A percentile compares a stretch with the other conserved stretches of the same genome.
phyloP scores from a whole-genome alignment of 2,329 filamentous ascomycete species.

The Talaromyces sp. region DNA sequence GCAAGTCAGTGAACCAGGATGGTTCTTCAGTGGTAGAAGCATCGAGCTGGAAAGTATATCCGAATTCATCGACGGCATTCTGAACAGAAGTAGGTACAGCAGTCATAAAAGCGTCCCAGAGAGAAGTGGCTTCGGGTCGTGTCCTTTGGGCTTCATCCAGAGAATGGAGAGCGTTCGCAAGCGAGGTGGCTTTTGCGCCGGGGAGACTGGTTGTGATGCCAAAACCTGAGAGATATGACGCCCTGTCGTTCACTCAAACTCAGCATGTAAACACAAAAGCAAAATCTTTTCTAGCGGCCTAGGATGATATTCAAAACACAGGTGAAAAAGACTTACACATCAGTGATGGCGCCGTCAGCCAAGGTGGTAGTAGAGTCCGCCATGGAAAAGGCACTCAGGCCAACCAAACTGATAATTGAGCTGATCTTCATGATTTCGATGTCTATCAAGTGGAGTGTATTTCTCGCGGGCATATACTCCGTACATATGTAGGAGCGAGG shows the following conservation, averaged over 20 bases:
- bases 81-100: neutral
- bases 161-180: constrained; percentile 1
- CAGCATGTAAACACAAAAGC: neutral
- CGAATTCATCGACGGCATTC: neutral
- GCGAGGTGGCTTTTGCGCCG: constrained; percentile 5
- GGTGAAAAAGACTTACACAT: neutral
- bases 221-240: neutral
- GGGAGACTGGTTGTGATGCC: constrained; percentile 3
- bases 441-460: neutral
- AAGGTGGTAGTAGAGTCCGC: neutral
- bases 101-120: neutral
- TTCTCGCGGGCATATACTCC: neutral
- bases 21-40: constrained; percentile 2
- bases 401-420: neutral
- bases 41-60: neutral
- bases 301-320: neutral
- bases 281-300: neutral
- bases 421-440: neutral
- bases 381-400: neutral
- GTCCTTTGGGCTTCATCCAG: neutral
- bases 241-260: neutral
- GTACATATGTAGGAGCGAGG: neutral
- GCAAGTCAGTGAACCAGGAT: constrained; percentile 3
- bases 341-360: neutral
- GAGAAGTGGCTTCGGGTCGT: neutral